Conservation (phyloP, 257 asterid genomes). For the Mitragyna speciosa region DNA sequence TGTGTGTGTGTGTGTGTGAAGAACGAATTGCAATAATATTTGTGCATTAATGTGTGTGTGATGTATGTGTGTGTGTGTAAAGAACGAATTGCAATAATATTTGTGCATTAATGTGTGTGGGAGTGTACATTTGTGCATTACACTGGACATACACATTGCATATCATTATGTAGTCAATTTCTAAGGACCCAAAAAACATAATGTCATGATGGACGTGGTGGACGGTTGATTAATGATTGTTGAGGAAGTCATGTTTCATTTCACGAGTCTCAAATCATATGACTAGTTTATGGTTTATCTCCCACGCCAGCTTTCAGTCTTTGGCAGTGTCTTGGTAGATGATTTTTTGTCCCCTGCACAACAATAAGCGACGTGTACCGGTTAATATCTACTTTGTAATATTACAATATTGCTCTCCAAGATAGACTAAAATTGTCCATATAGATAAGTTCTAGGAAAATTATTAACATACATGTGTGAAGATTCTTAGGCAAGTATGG, state of each 20-base stretch:
- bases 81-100: too few relatives aligned
- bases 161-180: background rate
- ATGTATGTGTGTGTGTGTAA: too few relatives aligned
- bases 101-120: too few relatives aligned
- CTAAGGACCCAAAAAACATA: background rate
- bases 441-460: background rate
- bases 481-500: background rate
- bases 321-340: background rate
- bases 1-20: too few relatives aligned
- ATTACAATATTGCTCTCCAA: too few relatives aligned
- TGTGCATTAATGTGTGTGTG: too few relatives aligned
- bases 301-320: background rate
- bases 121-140: too few relatives aligned
- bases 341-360: background rate
- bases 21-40: too few relatives aligned
- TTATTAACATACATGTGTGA: background rate
- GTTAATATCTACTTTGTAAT: background rate
- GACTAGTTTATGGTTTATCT: background rate
- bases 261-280: background rate
- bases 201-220: background rate
- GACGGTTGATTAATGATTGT: background rate
- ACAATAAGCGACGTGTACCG: slow-evolving; percentile 10
- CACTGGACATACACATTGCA: too few relatives aligned
- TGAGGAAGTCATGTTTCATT: too few relatives aligned
- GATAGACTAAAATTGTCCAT: background rate